A percentile compares a stretch with the other conserved stretches of the same genome.
Evolutionary conservation across 306 rosid genomes (phyloP).

Genomic region (Neltuma alba): DNA sequence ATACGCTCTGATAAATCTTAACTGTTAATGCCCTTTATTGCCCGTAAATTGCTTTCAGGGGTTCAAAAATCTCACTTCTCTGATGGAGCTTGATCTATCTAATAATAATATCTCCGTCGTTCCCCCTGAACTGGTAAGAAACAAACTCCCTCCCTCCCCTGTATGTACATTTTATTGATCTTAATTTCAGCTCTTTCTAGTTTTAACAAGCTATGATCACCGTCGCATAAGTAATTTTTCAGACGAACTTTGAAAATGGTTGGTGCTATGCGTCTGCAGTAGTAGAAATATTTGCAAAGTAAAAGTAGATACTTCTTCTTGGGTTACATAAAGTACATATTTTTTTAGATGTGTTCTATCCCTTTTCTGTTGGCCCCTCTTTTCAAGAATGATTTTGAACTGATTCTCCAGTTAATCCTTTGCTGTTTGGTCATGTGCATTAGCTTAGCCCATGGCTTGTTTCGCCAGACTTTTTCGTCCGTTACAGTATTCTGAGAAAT

Average conservation of each 20-base stretch:
- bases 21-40: conserved; percentile 26
- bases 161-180: conserved; percentile 25
- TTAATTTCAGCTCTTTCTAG: conserved; percentile 1
- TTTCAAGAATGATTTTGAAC: not conserved
- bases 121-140: conserved; percentile 88
- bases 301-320: not conserved
- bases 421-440: conserved; percentile 14
- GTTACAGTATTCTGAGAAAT: conserved; percentile 26
- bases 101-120: conserved; percentile 81
- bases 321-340: not conserved
- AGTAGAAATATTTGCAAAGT: not conserved
- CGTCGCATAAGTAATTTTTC: not conserved
- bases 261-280: conserved; percentile 13
- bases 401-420: not conserved
- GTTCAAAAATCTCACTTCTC: conserved; percentile 65
- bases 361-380: not conserved
- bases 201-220: not conserved
- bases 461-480: conserved; percentile 27
- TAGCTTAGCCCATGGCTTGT: conserved; percentile 9
- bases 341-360: not conserved
- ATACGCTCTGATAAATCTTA: not conserved
- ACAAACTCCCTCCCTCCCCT: conserved; percentile 23
- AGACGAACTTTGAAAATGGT: conserved; percentile 22
- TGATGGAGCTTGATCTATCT: conserved; percentile 77
- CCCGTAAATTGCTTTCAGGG: conserved; percentile 57